Conservation (phyloP, 1,284 basidiomycete genomes). For the Cutaneotrichosporon cavernicola region DNA sequence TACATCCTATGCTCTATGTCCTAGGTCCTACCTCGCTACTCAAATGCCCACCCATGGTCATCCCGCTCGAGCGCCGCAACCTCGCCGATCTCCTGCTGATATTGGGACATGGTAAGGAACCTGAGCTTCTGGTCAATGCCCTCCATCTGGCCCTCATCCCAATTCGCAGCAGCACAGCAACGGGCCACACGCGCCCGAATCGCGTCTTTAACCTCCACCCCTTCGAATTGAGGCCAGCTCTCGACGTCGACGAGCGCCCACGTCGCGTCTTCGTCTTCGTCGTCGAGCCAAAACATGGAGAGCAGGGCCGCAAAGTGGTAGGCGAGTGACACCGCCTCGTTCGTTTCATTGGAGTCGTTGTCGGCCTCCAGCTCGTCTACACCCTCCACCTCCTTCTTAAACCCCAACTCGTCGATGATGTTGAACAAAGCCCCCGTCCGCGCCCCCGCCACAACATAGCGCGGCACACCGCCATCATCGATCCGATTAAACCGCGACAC, state of each 20-base stretch:
- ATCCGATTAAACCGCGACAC: neutral
- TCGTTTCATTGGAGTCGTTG: no score
- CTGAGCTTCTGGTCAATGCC: neutral
- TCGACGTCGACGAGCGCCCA: conserved; percentile 4
- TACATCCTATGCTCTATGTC: neutral
- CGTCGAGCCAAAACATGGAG: conserved; percentile 2
- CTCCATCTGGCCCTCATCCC: neutral
- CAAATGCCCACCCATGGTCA: neutral
- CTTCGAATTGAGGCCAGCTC: neutral
- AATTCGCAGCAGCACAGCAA: neutral
- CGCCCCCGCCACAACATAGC: neutral
- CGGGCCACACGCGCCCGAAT: neutral
- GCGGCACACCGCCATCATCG: neutral
- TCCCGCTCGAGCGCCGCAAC: conserved; percentile 1
- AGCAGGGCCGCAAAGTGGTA: neutral
- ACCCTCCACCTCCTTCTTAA: neutral
- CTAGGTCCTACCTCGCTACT: neutral
- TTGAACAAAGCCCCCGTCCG: neutral
- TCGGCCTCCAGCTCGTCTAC: neutral
- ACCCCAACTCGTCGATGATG: neutral
- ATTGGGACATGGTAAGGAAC: neutral
- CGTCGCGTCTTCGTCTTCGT: neutral
- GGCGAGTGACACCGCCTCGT: neutral
- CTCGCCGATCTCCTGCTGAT: neutral
- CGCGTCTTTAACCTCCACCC: neutral